Conservation (phyloP, 192 early-diverging fungal species). For the Umbelopsis sp. region DNA sequence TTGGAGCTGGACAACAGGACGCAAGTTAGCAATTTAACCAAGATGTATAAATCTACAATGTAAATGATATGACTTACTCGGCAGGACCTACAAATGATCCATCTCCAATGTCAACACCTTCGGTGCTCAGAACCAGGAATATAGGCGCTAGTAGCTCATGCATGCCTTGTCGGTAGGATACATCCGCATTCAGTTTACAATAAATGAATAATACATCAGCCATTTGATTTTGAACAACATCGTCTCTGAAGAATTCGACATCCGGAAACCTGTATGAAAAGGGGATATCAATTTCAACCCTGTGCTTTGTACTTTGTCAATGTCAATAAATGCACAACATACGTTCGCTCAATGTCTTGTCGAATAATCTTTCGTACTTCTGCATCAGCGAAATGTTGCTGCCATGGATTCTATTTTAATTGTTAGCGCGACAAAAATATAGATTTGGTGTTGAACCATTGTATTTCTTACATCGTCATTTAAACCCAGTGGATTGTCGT, state of each 20-base stretch:
- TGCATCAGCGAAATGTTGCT: slow-evolving; percentile 85
- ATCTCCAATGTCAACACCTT: slow-evolving; percentile 50
- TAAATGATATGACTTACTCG: slow-evolving; percentile 29
- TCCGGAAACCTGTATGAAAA: slow-evolving; percentile 77
- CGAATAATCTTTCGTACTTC: slow-evolving; percentile 83
- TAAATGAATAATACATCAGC: slow-evolving; percentile 88
- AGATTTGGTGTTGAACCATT: neutral
- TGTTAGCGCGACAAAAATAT: slow-evolving; percentile 5
- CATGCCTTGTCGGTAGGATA: slow-evolving; percentile 99
- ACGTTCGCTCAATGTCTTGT: slow-evolving; percentile 94
- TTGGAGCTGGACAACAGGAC: slow-evolving; percentile 30
- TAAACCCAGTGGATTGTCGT: slow-evolving; percentile 87
- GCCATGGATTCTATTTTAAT: slow-evolving; percentile 83
- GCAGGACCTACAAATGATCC: neutral
- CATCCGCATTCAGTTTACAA: slow-evolving; percentile 82
- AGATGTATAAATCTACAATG: neutral
- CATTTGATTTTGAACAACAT: slow-evolving; percentile 67
- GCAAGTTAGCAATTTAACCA: neutral
- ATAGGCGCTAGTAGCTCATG: slow-evolving; percentile 92
- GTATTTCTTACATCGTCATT: slow-evolving; percentile 66
- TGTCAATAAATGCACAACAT: slow-evolving; percentile 13
- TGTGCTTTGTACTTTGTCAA: too few species aligned
- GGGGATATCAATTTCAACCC: too few species aligned
- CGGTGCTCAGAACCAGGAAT: slow-evolving; percentile 73
- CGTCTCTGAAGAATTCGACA: slow-evolving; percentile 72